Conservation (phyloP, 1,284 basidiomycete species). For the Ustilago hordei region DNA sequence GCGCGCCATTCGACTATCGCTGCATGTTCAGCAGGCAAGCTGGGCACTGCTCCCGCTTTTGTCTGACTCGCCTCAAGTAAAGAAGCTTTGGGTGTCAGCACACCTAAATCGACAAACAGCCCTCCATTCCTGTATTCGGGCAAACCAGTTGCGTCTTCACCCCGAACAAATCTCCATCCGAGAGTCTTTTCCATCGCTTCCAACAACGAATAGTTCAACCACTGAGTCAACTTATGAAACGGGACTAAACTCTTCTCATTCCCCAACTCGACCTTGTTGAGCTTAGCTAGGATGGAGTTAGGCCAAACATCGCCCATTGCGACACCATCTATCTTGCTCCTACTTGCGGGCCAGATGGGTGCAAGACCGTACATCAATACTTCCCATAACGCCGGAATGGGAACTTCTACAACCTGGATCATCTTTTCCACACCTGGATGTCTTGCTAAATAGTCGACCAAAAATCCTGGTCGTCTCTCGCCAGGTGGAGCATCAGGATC, state of each 20-base stretch:
- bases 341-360: slow-evolving; percentile 84
- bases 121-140: slow-evolving; percentile 72
- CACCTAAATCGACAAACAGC: slow-evolving; percentile 83
- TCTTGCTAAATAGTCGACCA: slow-evolving; percentile 75
- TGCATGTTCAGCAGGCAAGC: slow-evolving; percentile 80
- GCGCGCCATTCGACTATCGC: slow-evolving; percentile 96
- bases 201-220: slow-evolving; percentile 72
- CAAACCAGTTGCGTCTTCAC: slow-evolving; percentile 78
- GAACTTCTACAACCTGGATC: slow-evolving; percentile 20
- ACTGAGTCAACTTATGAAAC: slow-evolving; percentile 93
- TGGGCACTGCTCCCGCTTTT: slow-evolving; percentile 1
- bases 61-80: slow-evolving; percentile 73
- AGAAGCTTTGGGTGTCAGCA: slow-evolving; percentile 40
- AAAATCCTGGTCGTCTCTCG: slow-evolving; percentile 28
- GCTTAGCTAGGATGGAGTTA: slow-evolving; percentile 28
- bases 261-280: background rate
- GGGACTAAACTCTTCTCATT: slow-evolving; percentile 76
- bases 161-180: slow-evolving; percentile 80
- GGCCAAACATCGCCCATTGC: slow-evolving; percentile 92
- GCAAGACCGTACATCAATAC: slow-evolving; percentile 84
- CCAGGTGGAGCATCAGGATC: background rate
- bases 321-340: slow-evolving; percentile 77
- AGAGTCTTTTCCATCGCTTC: slow-evolving; percentile 71
- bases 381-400: slow-evolving; percentile 76
- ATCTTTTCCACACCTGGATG: slow-evolving; percentile 69